These are phyloP conservation scores for Arthrobotrys pseudoclavata DNA, from an alignment of 2,329 filamentous ascomycete species.

Conservation along the genomic window DNA sequence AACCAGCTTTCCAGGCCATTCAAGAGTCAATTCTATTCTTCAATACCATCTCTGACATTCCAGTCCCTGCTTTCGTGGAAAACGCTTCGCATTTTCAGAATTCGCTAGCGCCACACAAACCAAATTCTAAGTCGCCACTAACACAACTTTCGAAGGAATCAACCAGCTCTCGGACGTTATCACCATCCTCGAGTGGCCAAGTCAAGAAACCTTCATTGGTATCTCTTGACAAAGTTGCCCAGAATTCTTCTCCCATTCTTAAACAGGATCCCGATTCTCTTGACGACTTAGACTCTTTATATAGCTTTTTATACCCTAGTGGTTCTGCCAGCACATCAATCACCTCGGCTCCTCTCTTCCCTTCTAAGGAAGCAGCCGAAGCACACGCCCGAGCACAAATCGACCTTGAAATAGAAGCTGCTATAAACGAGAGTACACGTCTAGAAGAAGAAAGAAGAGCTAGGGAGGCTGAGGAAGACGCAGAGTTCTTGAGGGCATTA, in stretches of 20 bases:
- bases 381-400: constrained; percentile 46
- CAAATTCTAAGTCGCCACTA: constrained; percentile 35
- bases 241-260: constrained; percentile 57
- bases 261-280: constrained; percentile 34
- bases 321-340: constrained; percentile 53
- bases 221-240: constrained; percentile 44
- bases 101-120: constrained; percentile 43
- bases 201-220: constrained; percentile 60
- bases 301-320: constrained; percentile 43
- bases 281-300: constrained; percentile 50
- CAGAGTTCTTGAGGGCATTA: constrained; percentile 45
- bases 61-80: constrained; percentile 52
- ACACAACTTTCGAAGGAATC: constrained; percentile 7
- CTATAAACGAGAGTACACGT: constrained; percentile 52
- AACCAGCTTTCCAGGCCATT: constrained; percentile 45
- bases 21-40: constrained; percentile 59
- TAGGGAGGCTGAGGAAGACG: constrained; percentile 55
- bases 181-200: constrained; percentile 32
- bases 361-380: constrained; percentile 57
- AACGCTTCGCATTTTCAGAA: constrained; percentile 32
- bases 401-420: constrained; percentile 59
- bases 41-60: constrained; percentile 58
- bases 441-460: constrained; percentile 53
- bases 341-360: constrained; percentile 45
- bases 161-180: constrained; percentile 13